Base-by-base conservation (phyloP, 1,284 basidiomycete genomes). In the Kwoniella shivajii region DNA sequence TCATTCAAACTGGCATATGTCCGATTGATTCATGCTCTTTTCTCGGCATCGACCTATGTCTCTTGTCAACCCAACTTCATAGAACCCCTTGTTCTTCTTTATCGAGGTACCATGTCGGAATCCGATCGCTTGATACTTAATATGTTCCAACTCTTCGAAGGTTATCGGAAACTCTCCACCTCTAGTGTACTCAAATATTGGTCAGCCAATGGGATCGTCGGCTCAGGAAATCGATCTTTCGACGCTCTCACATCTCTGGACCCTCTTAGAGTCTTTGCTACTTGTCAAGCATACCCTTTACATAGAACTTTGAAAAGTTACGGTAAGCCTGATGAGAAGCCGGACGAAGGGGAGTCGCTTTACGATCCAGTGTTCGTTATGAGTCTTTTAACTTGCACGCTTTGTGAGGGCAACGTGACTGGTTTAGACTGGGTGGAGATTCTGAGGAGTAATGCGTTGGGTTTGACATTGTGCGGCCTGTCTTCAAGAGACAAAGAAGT, bases 351-450 rank as follows among this genome's bases (percentile, higher is more conserved):
- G 39, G 49, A 60, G 1, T 68, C 62, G 2, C 66, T 88, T 24
- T 97, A 95, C 66, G 93, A 97, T 69, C 92, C 93, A 0, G 75
- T 87, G 0, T 90, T 95, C 71, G 74, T 92, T 11, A 76, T 90
- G 31, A 79, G 87, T 6, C 78, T 95, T 11, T 84, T 88, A 37
- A 82, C 83, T 1, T 84, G 86, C 50, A 82, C 85, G 63, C 78
- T 92, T 27, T 74, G 78, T 0, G 84, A 86, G 31, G 79, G 80
- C 44, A 81, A 79, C 13, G 84, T 84, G 0, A 84, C 85, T 0
- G 84, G 86, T 0, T 78, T 88, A 57, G 84, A 83, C 30, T 96
- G 92, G 92, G 86, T 96, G 11, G 86, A 90, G 65, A 73, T 97
- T 6, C 86, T 93, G 71, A 80, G 91, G 56, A 89, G 87, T 18